phyloP scores from a whole-genome alignment of 805 yeast species.

The Metschnikowia dekortorum region DNA sequence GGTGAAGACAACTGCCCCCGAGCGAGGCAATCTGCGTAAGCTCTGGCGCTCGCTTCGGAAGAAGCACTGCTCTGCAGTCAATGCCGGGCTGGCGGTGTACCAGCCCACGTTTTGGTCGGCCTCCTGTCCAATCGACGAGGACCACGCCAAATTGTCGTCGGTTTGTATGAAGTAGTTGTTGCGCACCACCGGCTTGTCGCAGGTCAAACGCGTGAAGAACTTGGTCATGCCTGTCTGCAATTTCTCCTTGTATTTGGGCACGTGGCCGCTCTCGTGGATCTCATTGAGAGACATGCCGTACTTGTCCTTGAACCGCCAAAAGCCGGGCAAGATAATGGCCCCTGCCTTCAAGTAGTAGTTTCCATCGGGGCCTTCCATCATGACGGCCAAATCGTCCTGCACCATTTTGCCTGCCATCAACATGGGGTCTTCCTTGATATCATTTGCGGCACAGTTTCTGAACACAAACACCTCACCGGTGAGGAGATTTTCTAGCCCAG shows the following conservation, averaged over 20 bases:
- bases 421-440: slow-evolving; percentile 48
- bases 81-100: slow-evolving; percentile 56
- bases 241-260: slow-evolving; percentile 58
- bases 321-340: slow-evolving; percentile 61
- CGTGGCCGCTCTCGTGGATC: slow-evolving; percentile 65
- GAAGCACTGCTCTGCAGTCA: slow-evolving; percentile 42
- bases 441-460: slow-evolving; percentile 10
- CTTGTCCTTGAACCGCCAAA: slow-evolving; percentile 66
- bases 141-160: slow-evolving; percentile 62
- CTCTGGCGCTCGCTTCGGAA: slow-evolving; percentile 65
- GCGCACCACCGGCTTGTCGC: slow-evolving; percentile 62
- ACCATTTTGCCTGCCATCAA: slow-evolving; percentile 51
- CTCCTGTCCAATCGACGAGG: slow-evolving; percentile 59
- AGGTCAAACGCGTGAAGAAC: slow-evolving; percentile 52
- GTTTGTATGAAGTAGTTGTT: slow-evolving; percentile 65
- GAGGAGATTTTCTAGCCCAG: slow-evolving; percentile 46
- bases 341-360: slow-evolving; percentile 57
- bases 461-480: slow-evolving; percentile 50
- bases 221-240: slow-evolving; percentile 62
- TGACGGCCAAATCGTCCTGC: slow-evolving; percentile 66
- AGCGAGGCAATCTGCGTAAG: slow-evolving; percentile 53
- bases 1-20: slow-evolving; percentile 58
- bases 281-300: slow-evolving; percentile 48
- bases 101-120: slow-evolving; percentile 49
- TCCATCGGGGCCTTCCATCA: slow-evolving; percentile 58